These are phyloP conservation scores for Asparagopsis taxiformis DNA, from an alignment of 31 red algal species.

Conservation along the genomic window DNA sequence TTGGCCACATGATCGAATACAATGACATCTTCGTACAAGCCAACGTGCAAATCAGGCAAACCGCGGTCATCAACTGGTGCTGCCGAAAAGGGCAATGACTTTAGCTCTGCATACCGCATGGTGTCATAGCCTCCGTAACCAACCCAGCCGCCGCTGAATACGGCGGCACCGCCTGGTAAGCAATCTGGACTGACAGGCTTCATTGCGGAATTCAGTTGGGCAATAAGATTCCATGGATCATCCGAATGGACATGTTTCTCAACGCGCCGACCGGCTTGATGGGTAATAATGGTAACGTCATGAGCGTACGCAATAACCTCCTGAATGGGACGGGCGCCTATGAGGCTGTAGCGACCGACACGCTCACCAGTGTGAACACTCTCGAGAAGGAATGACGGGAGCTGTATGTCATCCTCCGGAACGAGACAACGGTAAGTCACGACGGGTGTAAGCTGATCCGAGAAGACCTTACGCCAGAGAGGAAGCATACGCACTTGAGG, in stretches of 20 bases:
- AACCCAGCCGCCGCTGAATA: constrained; percentile 94
- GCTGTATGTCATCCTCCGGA: constrained; percentile 29
- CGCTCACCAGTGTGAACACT: constrained; percentile 77
- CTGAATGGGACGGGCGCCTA: constrained; percentile 68
- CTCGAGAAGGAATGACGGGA: constrained; percentile 87
- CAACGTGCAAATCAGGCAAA: constrained; percentile 85
- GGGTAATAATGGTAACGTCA: constrained; percentile 33
- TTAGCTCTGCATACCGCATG: constrained; percentile 89
- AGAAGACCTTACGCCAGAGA: constrained; percentile 79
- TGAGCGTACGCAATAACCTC: constrained; percentile 56
- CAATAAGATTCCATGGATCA: constrained; percentile 79
- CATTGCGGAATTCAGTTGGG: constrained; percentile 60
- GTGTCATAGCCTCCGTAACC: constrained; percentile 96
- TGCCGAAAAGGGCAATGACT: constrained; percentile 75
- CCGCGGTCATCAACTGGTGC: constrained; percentile 83
- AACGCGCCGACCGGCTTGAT: constrained; percentile 4
- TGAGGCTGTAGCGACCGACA: constrained; percentile 84
- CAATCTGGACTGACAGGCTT: constrained; percentile 23
- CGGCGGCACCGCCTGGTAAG: constrained; percentile 48
- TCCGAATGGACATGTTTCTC: neutral
- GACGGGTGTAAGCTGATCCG: constrained; percentile 89
- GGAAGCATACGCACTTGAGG: constrained; percentile 81
- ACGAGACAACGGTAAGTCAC: constrained; percentile 79
- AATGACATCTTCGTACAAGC: constrained; percentile 77
- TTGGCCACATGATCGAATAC: constrained; percentile 88